phyloP scores from a whole-genome alignment of 176 grass and related monocot genomes.

The Triticum turgidum region DNA sequence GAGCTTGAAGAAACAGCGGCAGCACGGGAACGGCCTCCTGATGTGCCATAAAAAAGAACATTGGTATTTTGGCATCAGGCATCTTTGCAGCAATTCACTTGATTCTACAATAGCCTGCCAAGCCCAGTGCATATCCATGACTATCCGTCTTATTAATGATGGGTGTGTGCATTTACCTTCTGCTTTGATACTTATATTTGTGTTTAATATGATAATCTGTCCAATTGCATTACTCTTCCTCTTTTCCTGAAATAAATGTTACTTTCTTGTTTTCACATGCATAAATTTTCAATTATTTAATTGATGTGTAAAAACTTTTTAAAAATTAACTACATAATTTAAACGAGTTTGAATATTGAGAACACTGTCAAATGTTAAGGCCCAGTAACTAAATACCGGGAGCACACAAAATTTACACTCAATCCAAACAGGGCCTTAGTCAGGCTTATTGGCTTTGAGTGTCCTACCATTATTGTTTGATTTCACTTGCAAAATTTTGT shows the following conservation, averaged over 20 bases:
- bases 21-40: too few relatives aligned
- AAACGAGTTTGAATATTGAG: not conserved
- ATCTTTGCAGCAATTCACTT: not conserved
- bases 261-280: not conserved
- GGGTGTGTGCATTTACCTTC: too few relatives aligned
- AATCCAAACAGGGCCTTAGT: not conserved
- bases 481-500: constrained; percentile 1
- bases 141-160: too few relatives aligned
- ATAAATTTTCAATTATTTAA: not conserved
- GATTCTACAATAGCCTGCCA: too few relatives aligned
- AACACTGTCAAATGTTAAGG: not conserved
- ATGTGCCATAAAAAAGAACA: too few relatives aligned
- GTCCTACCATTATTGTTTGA: not conserved
- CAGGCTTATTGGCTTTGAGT: not conserved
- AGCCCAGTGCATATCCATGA: too few relatives aligned
- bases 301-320: not conserved
- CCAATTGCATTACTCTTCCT: too few relatives aligned
- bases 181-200: too few relatives aligned
- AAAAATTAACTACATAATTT: not conserved
- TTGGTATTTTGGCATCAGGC: not conserved
- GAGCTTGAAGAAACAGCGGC: not conserved
- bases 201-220: too few relatives aligned
- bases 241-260: too few relatives aligned
- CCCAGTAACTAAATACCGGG: not conserved
- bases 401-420: not conserved